Conservation (phyloP, 2,329 filamentous ascomycete genomes). For the Plectosphaerella plurivora region DNA sequence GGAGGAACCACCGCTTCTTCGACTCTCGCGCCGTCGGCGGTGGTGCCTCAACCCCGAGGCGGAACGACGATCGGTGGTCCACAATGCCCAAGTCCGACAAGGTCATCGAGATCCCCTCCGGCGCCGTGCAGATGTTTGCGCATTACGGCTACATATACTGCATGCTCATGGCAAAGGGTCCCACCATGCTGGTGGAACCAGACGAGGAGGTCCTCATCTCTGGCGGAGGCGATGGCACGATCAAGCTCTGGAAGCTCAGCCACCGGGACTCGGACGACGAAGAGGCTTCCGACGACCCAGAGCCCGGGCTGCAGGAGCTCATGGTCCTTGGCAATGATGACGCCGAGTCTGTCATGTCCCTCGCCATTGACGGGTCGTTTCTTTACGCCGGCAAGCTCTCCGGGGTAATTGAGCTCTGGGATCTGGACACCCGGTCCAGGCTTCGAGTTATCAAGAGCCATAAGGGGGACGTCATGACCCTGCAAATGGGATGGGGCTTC, state of each 20-base stretch:
- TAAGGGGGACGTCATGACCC: slow-evolving; percentile 75
- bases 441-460: slow-evolving; percentile 81
- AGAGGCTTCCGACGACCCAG: slow-evolving; percentile 44
- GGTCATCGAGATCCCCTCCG: slow-evolving; percentile 74
- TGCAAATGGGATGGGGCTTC: slow-evolving; percentile 80
- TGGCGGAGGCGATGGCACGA: slow-evolving; percentile 87
- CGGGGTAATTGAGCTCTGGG: slow-evolving; percentile 92
- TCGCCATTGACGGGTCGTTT: slow-evolving; percentile 85
- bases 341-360: slow-evolving; percentile 64
- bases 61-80: slow-evolving; percentile 55
- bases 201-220: slow-evolving; percentile 83
- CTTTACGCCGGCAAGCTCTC: slow-evolving; percentile 86
- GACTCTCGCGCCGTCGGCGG: slow-evolving; percentile 86
- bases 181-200: slow-evolving; percentile 60
- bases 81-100: slow-evolving; percentile 49
- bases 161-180: slow-evolving; percentile 79
- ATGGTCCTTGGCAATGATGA: slow-evolving; percentile 60
- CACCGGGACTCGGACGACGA: slow-evolving; percentile 15
- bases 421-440: slow-evolving; percentile 88
- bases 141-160: slow-evolving; percentile 96
- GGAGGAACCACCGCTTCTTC: slow-evolving; percentile 83
- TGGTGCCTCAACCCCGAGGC: slow-evolving; percentile 63
- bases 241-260: slow-evolving; percentile 83
- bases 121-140: slow-evolving; percentile 81
- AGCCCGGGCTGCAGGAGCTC: slow-evolving; percentile 64